phyloP scores from a whole-genome alignment of 768 basidiomycete species.

The Sutorius australiensis region DNA sequence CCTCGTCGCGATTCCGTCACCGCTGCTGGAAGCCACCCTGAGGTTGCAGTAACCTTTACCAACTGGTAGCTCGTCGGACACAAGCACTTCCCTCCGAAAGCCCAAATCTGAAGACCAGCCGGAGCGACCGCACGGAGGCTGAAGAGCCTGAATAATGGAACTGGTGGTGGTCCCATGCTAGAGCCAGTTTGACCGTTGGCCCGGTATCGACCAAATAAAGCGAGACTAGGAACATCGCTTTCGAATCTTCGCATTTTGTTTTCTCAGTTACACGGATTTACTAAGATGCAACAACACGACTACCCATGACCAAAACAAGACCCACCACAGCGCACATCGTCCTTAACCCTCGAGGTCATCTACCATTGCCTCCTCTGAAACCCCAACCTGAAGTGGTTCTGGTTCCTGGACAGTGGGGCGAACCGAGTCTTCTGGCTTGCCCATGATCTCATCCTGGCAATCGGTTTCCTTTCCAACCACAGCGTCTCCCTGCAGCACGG shows the following conservation, averaged over 20 bases:
- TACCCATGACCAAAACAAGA: neutral
- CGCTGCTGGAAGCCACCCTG: neutral
- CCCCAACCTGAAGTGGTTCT: neutral
- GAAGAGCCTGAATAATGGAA: no score
- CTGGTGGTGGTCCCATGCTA: neutral
- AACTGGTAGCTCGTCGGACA: neutral
- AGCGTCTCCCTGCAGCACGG: constrained; percentile 38
- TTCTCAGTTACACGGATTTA: neutral
- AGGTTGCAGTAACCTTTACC: neutral
- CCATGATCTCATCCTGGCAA: constrained; percentile 3
- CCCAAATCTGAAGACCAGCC: neutral
- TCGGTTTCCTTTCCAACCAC: constrained; percentile 17
- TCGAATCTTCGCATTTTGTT: neutral
- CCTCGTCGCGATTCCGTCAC: neutral
- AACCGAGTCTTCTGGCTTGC: neutral
- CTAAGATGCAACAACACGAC: neutral
- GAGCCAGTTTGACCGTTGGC: neutral
- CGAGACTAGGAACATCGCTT: neutral
- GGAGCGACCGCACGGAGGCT: neutral
- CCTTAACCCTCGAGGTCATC: constrained; percentile 1
- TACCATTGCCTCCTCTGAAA: neutral
- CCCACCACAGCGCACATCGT: neutral
- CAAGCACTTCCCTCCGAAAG: neutral
- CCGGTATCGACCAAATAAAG: neutral
- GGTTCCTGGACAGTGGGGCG: neutral